Evolutionary conservation across 192 early-diverging fungal species (phyloP).

Genomic region (Backusella sp.): DNA sequence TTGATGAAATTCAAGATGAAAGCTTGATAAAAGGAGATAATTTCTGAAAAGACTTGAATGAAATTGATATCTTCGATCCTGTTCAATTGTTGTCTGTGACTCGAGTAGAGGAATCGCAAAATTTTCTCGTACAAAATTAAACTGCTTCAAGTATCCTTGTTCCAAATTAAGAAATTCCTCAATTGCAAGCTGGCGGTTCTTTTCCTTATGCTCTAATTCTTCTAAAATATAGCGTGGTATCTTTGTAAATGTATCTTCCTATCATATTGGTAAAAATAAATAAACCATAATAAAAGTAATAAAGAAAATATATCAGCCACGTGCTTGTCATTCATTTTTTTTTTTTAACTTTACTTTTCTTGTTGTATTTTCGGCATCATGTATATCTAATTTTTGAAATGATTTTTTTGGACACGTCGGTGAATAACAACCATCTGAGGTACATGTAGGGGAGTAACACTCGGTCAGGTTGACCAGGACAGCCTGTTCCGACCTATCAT

Average conservation of each 20-base stretch:
- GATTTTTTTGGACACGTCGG: not conserved
- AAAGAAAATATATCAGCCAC: not conserved
- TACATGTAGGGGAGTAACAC: slow-evolving; percentile 3
- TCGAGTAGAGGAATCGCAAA: not conserved
- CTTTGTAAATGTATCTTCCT: slow-evolving; percentile 7
- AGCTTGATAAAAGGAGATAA: not conserved
- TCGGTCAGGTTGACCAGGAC: not conserved
- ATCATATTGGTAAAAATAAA: not conserved
- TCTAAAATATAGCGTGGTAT: slow-evolving; percentile 12
- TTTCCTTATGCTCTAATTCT: slow-evolving; percentile 5
- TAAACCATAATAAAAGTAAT: not conserved
- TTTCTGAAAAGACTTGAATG: slow-evolving; percentile 9
- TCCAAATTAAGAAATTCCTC: slow-evolving; percentile 1
- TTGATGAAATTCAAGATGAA: not conserved
- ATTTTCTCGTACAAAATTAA: not conserved
- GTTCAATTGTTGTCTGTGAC: slow-evolving; percentile 13
- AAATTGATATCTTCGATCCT: not conserved
- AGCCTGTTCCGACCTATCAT: not conserved
- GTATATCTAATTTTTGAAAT: not conserved
- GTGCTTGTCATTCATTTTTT: not conserved
- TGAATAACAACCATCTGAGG: not conserved
- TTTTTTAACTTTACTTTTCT: not conserved
- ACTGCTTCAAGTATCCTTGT: not conserved
- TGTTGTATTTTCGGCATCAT: not conserved
- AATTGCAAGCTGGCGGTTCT: slow-evolving; percentile 1